A percentile compares a stretch with the other conserved stretches of the same genome.
Evolutionary conservation across 176 grass and related monocot species (phyloP).

Genomic region (Hsuehochloa calcarea): DNA sequence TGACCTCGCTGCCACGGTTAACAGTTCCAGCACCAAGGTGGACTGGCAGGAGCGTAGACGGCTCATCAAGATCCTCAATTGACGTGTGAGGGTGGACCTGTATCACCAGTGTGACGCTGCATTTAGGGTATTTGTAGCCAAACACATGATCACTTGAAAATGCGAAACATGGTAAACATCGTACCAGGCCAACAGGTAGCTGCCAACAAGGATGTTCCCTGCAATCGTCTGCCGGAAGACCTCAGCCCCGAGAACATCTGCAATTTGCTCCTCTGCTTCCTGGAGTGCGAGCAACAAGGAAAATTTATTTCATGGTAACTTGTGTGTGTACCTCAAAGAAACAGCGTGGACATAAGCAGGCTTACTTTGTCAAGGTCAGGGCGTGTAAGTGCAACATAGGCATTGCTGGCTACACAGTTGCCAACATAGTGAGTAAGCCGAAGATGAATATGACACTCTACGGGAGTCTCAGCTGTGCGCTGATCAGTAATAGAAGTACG

Average conservation of each 20-base stretch:
- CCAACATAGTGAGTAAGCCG: too few relatives aligned
- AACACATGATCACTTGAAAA: not conserved
- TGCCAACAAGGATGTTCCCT: slow-evolving; percentile 91
- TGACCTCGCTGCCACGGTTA: slow-evolving; percentile 87
- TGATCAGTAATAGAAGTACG: too few relatives aligned
- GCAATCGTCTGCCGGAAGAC: slow-evolving; percentile 86
- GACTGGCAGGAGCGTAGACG: slow-evolving; percentile 94
- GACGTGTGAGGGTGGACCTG: slow-evolving; percentile 96
- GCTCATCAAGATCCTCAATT: slow-evolving; percentile 92
- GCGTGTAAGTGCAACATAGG: slow-evolving; percentile 94
- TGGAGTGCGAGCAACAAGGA: not conserved
- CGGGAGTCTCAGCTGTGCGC: too few relatives aligned
- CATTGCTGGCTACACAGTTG: slow-evolving; percentile 85
- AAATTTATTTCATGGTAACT: not conserved
- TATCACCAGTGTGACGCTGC: not conserved
- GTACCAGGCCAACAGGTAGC: slow-evolving; percentile 85
- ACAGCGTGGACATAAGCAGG: not conserved
- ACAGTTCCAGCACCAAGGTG: slow-evolving; percentile 90
- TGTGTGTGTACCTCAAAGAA: too few relatives aligned
- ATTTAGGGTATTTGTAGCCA: not conserved
- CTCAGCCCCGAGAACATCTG: slow-evolving; percentile 83
- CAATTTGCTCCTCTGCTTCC: slow-evolving; percentile 88
- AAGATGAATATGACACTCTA: too few relatives aligned
- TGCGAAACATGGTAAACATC: not conserved
- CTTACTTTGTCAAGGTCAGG: slow-evolving; percentile 83